These are phyloP conservation scores for Simplicillium sp. DNA, from an alignment of 2,329 filamentous ascomycete genomes.

Conservation along the genomic window DNA sequence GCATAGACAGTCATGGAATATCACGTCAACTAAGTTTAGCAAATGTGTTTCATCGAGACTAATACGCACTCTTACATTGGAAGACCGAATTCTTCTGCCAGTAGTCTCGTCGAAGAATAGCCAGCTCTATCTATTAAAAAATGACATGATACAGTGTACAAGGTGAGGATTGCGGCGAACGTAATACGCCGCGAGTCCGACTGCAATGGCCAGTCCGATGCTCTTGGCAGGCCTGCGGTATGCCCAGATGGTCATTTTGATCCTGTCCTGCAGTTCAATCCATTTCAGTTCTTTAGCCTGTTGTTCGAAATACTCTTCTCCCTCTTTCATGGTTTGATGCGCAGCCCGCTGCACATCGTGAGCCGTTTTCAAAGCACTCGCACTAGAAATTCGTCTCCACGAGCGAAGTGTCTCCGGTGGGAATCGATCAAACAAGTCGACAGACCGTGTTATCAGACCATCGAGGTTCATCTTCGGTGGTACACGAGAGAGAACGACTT, in stretches of 20 bases:
- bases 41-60: too few species aligned
- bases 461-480: constrained; percentile 77
- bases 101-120: too few species aligned
- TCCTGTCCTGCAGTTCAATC: constrained; percentile 37
- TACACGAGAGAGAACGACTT: constrained; percentile 78
- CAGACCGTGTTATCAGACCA: constrained; percentile 57
- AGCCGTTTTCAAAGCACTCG: constrained; percentile 81
- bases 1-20: too few species aligned
- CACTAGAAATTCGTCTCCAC: constrained; percentile 64
- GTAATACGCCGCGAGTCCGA: constrained; percentile 61
- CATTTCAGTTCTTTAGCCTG: constrained; percentile 66
- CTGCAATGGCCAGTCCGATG: constrained; percentile 53
- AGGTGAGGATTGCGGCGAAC: constrained; percentile 39
- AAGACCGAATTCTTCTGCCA: too few species aligned
- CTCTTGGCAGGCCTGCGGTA: constrained; percentile 57
- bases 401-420: constrained; percentile 64
- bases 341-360: constrained; percentile 38
- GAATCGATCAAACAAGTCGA: constrained; percentile 50
- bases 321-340: constrained; percentile 54
- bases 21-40: too few species aligned
- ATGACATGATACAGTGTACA: constrained; percentile 15
- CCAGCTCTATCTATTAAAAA: constrained; percentile 12
- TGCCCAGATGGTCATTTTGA: constrained; percentile 38
- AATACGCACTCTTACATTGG: too few species aligned
- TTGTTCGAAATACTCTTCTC: constrained; percentile 54